Conservation (phyloP, 2,329 filamentous ascomycete species). For the Grosmannia clavigera region DNA sequence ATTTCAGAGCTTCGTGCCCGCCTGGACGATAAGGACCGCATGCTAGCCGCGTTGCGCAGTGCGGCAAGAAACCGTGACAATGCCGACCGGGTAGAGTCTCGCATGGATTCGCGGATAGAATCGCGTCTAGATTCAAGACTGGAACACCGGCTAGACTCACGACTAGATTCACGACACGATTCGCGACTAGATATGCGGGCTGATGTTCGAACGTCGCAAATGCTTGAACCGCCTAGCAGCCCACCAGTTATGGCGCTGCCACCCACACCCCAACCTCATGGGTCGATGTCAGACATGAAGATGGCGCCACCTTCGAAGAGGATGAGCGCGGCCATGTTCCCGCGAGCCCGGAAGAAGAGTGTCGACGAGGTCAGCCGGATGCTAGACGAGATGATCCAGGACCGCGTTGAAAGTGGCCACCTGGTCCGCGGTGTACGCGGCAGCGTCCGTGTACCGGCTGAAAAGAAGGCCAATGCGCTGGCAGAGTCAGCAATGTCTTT, state of each 20-base stretch:
- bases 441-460: conserved; percentile 43
- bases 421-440: conserved; percentile 54
- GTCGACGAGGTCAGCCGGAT: conserved; percentile 90
- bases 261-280: conserved; percentile 9
- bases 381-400: conserved; percentile 92
- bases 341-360: conserved; percentile 48
- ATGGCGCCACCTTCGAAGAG: conserved; percentile 1
- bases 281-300: conserved; percentile 2
- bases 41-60: conserved; percentile 75
- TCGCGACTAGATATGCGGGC: conserved; percentile 15
- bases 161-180: conserved; percentile 20
- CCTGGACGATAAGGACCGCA: conserved; percentile 88
- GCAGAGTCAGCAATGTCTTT: not conserved
- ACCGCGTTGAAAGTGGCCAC: conserved; percentile 66
- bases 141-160: conserved; percentile 15
- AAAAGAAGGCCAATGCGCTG: conserved; percentile 22
- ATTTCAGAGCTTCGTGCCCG: conserved; percentile 82
- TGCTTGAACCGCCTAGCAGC: conserved; percentile 20
- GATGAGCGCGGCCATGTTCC: conserved; percentile 7
- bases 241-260: conserved; percentile 13
- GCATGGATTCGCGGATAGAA: conserved; percentile 11
- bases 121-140: conserved; percentile 21
- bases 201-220: conserved; percentile 21
- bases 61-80: conserved; percentile 77
- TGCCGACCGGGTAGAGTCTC: conserved; percentile 43